phyloP scores from a whole-genome alignment of 805 yeast genomes.

The Suhomyces vadensis region DNA sequence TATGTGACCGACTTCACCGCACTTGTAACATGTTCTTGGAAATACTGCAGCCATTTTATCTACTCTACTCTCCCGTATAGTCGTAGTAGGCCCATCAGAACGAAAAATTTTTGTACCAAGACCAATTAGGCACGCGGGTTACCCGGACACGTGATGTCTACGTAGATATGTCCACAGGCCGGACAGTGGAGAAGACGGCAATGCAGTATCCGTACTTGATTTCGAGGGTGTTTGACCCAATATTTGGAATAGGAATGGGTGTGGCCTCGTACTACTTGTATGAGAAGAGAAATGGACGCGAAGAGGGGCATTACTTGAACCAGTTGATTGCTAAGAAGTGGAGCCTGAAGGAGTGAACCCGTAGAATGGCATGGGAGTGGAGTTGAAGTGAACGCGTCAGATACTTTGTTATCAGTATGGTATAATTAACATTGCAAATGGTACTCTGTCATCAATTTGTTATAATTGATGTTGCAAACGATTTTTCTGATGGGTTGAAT shows the following conservation, averaged over 20 bases:
- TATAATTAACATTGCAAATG: background rate
- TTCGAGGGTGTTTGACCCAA: constrained; percentile 60
- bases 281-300: constrained; percentile 58
- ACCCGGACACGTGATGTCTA: constrained; percentile 6
- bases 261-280: constrained; percentile 61
- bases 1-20: constrained; percentile 89
- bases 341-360: background rate
- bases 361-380: background rate
- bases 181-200: background rate
- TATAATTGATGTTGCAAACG: too few relatives aligned
- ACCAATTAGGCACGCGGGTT: background rate
- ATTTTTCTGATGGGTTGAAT: too few relatives aligned
- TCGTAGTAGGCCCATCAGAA: background rate
- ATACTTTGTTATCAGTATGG: too few relatives aligned
- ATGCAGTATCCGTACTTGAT: constrained; percentile 50
- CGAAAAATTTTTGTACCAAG: background rate
- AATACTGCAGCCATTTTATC: constrained; percentile 40
- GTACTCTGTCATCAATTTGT: too few relatives aligned
- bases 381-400: too few relatives aligned
- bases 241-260: constrained; percentile 65
- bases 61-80: constrained; percentile 1
- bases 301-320: constrained; percentile 59
- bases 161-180: background rate
- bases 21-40: constrained; percentile 85
- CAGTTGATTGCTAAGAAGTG: constrained; percentile 45